Percentiles rank a stretch among this genome's conserved stretches.
Conservation (phyloP, 2,329 filamentous ascomycete species). For the Hymenoscyphus occultus region DNA sequence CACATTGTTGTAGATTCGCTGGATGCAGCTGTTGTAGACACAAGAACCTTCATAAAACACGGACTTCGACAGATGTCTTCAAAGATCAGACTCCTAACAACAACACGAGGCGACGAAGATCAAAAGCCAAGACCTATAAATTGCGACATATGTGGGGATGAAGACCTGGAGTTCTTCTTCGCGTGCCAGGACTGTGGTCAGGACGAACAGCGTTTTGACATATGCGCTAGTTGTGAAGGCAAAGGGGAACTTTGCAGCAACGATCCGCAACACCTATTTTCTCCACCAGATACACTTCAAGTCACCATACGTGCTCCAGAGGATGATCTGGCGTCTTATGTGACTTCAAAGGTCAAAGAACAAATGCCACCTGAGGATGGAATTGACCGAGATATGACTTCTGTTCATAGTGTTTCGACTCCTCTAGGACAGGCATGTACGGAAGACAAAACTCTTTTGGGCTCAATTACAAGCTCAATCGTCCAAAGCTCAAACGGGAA, state of each 20-base stretch:
- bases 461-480: conserved; percentile 13
- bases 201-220: conserved; percentile 12
- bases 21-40: conserved; percentile 18
- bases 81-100: conserved; percentile 20
- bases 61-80: conserved; percentile 7
- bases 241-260: conserved; percentile 5
- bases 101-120: conserved; percentile 14
- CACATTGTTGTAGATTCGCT: conserved; percentile 23
- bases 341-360: conserved; percentile 11
- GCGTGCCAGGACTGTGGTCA: conserved; percentile 15
- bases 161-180: conserved; percentile 11
- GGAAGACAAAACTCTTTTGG: conserved; percentile 10
- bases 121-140: background rate
- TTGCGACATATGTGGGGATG: conserved; percentile 13
- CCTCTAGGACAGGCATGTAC: conserved; percentile 13
- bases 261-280: conserved; percentile 14
- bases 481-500: conserved; percentile 14
- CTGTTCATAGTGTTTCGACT: conserved; percentile 9
- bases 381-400: conserved; percentile 5
- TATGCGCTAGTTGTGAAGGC: conserved; percentile 14
- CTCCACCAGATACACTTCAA: conserved; percentile 14
- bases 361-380: conserved; percentile 15
- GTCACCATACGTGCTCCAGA: conserved; percentile 13
- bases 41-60: conserved; percentile 15
- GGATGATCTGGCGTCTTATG: conserved; percentile 14